Conservation (phyloP, 2,329 filamentous ascomycete genomes). For the Aspergillus ochraceus region DNA sequence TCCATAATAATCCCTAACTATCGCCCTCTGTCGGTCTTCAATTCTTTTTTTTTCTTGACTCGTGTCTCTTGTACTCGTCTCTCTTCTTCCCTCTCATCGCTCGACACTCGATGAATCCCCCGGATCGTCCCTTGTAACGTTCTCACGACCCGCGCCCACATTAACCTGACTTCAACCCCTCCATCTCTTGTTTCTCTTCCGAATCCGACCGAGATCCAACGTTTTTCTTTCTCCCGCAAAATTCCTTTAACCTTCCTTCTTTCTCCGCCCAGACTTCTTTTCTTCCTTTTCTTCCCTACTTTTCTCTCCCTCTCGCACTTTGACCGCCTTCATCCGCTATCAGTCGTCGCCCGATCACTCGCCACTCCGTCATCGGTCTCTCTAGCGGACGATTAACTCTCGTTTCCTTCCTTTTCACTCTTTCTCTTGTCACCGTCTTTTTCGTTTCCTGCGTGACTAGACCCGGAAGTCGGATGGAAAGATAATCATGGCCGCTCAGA, state of each 20-base stretch:
- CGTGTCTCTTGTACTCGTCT: neutral
- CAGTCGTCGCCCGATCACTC: slow-evolving; percentile 9
- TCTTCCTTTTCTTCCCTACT: neutral
- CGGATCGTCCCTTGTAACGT: neutral
- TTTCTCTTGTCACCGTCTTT: neutral
- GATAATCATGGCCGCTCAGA: slow-evolving; percentile 44
- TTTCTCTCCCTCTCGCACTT: slow-evolving; percentile 9
- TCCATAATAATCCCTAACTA: neutral
- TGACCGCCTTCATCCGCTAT: slow-evolving; percentile 9
- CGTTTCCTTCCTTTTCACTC: neutral
- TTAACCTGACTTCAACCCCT: slow-evolving; percentile 2
- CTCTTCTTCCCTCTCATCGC: neutral
- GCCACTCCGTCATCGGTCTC: slow-evolving; percentile 6
- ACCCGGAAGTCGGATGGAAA: slow-evolving; percentile 35
- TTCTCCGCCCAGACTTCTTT: slow-evolving; percentile 3
- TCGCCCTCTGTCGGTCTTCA: neutral
- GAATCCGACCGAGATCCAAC: slow-evolving; percentile 24
- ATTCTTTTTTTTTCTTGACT: neutral
- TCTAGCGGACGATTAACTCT: slow-evolving; percentile 13
- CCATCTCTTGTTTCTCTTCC: slow-evolving; percentile 10
- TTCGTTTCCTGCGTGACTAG: neutral
- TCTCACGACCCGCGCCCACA: too few species aligned
- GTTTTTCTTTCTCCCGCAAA: slow-evolving; percentile 29
- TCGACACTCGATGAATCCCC: neutral
- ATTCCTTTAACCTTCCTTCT: slow-evolving; percentile 37